Evolutionary conservation across 2,329 filamentous ascomycete species (phyloP), one percentile per base, ranked within the genome.

Genomic region (Clarireedia hainanense): DNA sequence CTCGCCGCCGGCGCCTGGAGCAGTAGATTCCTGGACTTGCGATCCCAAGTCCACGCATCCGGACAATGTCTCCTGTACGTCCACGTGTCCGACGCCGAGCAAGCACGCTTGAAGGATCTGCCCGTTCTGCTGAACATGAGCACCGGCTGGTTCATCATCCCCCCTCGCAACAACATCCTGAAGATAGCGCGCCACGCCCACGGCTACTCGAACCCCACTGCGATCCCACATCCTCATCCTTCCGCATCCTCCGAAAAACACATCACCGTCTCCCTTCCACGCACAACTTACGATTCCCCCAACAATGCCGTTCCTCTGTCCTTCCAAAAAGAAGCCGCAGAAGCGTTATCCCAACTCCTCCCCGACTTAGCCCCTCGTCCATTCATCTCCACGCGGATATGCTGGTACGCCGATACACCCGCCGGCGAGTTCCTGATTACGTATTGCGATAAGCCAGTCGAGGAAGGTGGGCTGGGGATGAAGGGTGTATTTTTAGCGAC

Each of bases 1-100:
- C 77, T 95, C 2, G 91, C 92, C 0, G 84, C 91, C 0, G 92
- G 92, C 15, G 91, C 92, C 4, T 97, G 92, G 91, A 89, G 88
- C 2, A 81, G 85, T 2, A 78, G 80, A 1, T 77, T 96, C 23
- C 73, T 96, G 55, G 88, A 96, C 70, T 75, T 96, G 0, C 77
- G 84, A 47, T 89, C 89, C 26, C 81, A 88, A 46, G 85, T 84
- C 40, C 80, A 86, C 60, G 88, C 91, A 2, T 95, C 90, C 0
- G 92, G 89, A 14, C 92, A 97, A 66, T 80, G 82, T 0, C 69
- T 97, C 26, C 86, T 80, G 12, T 96, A 95, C 73, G 74, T 96
- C 61, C 77, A 83, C 60, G 79, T 97, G 63, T 86, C 83, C 0
- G 74, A 81, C 15, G 79, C 80, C 5, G 91, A 96, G 71, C 83